Evolutionary conservation across 768 basidiomycete genomes (phyloP).

Genomic region (Phylloporus scabripes): DNA sequence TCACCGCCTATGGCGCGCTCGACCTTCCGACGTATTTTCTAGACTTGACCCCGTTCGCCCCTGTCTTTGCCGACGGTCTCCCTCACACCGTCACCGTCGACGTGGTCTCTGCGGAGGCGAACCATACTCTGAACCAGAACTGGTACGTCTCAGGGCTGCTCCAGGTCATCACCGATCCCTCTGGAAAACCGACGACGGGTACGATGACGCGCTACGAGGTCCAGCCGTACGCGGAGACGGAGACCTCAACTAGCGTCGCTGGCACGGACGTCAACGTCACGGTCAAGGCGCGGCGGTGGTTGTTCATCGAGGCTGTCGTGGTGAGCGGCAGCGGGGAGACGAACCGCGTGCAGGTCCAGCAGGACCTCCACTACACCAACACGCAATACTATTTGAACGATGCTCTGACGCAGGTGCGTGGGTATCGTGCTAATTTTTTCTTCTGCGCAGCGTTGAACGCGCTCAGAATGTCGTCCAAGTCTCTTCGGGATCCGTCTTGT

Average conservation of each 20-base stretch:
- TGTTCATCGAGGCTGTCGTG: conserved; percentile 60
- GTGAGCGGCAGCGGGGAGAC: conserved; percentile 53
- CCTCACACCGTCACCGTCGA: conserved; percentile 69
- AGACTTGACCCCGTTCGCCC: conserved; percentile 74
- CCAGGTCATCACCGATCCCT: conserved; percentile 64
- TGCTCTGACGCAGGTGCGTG: conserved; percentile 35
- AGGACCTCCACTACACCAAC: conserved; percentile 56
- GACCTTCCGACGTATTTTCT: conserved; percentile 75
- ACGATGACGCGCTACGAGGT: conserved; percentile 55
- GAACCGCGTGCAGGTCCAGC: conserved; percentile 56
- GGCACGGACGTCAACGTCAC: conserved; percentile 53
- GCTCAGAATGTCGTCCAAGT: conserved; percentile 47
- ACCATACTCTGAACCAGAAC: conserved; percentile 63
- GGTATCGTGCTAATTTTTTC: no score
- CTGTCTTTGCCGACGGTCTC: conserved; percentile 60
- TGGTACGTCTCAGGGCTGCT: conserved; percentile 73
- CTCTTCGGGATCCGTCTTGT: conserved; percentile 41
- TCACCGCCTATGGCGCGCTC: conserved; percentile 70
- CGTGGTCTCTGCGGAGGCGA: conserved; percentile 61
- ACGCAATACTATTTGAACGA: conserved; percentile 55
- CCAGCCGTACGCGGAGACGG: conserved; percentile 50
- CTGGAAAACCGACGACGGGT: conserved; percentile 61
- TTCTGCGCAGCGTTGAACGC: neutral
- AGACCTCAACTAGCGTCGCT: conserved; percentile 39
- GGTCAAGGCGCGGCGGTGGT: conserved; percentile 50